Conservation (phyloP, 306 rosid genomes). For the Lathyrus tuberosus region DNA sequence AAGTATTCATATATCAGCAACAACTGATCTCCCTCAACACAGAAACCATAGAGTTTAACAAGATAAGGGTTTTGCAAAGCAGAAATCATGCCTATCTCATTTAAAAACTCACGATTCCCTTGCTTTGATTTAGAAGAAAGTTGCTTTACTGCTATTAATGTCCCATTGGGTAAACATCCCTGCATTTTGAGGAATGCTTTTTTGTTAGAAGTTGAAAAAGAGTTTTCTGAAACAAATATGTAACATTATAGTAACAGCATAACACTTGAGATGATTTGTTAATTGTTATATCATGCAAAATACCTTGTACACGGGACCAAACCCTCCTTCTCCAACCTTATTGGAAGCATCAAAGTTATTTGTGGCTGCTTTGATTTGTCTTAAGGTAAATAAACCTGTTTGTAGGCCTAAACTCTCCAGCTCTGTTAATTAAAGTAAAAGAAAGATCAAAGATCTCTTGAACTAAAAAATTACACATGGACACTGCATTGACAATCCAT, state of each 20-base stretch:
- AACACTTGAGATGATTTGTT: background rate
- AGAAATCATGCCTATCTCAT: constrained; percentile 75
- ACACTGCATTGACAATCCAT: background rate
- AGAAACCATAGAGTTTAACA: constrained; percentile 42
- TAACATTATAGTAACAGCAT: background rate
- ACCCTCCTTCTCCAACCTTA: constrained; percentile 80
- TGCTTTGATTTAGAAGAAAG: constrained; percentile 76
- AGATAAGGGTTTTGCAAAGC: constrained; percentile 55
- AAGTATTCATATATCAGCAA: constrained; percentile 54
- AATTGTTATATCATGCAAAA: background rate
- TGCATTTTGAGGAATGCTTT: constrained; percentile 7
- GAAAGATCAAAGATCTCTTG: background rate
- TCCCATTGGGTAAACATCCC: constrained; percentile 53
- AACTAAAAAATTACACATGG: background rate
- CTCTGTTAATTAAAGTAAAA: constrained; percentile 39
- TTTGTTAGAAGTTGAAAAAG: background rate
- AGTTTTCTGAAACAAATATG: background rate
- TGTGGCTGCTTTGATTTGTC: constrained; percentile 64
- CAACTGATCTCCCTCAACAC: constrained; percentile 52
- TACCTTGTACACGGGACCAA: constrained; percentile 73
- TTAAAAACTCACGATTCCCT: constrained; percentile 75
- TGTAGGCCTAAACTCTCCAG: constrained; percentile 46
- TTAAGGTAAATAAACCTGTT: constrained; percentile 47
- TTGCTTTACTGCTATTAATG: constrained; percentile 64
- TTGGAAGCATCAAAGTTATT: constrained; percentile 52